These are phyloP conservation scores for Ophiostoma montium DNA, from an alignment of 2,329 filamentous ascomycete genomes.

Conservation along the genomic window DNA sequence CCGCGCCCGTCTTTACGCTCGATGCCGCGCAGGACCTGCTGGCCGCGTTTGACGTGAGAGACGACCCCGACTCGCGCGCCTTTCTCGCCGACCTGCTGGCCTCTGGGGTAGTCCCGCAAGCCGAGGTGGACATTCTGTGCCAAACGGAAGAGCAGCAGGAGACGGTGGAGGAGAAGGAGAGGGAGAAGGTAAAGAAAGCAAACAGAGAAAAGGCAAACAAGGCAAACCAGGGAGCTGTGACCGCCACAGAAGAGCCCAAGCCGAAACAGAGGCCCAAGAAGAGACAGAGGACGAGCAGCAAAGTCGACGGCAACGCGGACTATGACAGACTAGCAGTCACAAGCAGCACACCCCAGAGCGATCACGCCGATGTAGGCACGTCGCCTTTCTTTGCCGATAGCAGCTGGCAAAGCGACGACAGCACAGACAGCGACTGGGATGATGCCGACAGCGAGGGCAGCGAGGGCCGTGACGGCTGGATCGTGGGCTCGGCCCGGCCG, in stretches of 20 bases:
- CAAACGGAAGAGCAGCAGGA: background rate
- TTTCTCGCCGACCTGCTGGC: constrained; percentile 11
- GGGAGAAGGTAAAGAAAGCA: background rate
- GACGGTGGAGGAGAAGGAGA: background rate
- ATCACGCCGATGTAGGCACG: background rate
- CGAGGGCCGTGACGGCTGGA: background rate
- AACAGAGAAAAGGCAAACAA: no score
- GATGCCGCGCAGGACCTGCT: constrained; percentile 7
- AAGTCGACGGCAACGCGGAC: background rate
- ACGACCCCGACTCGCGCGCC: constrained; percentile 5
- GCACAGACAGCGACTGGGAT: background rate
- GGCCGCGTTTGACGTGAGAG: constrained; percentile 6
- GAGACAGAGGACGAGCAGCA: background rate
- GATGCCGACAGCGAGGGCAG: background rate
- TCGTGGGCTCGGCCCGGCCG: background rate
- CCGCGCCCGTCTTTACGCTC: background rate
- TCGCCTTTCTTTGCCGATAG: constrained; percentile 5
- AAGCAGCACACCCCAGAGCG: background rate
- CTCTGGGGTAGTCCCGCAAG: constrained; percentile 5
- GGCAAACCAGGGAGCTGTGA: no score
- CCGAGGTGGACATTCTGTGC: constrained; percentile 5
- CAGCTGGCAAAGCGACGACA: background rate
- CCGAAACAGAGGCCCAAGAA: background rate
- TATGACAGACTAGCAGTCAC: background rate
- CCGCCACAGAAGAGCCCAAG: background rate